Conservation (phyloP, 805 yeast genomes). For the Tetrapisispora phaffii region DNA sequence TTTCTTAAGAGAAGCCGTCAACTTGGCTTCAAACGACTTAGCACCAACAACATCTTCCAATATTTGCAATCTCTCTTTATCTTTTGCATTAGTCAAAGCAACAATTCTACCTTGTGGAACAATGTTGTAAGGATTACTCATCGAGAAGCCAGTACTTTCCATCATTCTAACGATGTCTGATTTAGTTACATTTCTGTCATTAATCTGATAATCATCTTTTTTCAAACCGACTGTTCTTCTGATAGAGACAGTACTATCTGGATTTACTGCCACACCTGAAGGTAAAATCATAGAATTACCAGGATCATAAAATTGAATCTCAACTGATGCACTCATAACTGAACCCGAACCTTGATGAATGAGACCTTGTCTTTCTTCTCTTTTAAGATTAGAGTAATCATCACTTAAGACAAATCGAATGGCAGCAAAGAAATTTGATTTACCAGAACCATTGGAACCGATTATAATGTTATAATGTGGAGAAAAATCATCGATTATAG, state of each 20-base stretch:
- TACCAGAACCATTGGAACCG: constrained; percentile 95
- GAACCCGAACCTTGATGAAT: constrained; percentile 88
- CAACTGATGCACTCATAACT: constrained; percentile 88
- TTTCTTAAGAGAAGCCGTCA: constrained; percentile 69
- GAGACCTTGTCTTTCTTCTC: constrained; percentile 78
- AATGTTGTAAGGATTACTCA: constrained; percentile 85
- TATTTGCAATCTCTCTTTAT: constrained; percentile 64
- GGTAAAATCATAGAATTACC: constrained; percentile 67
- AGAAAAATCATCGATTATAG: constrained; percentile 64
- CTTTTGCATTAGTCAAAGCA: constrained; percentile 79
- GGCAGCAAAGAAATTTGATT: constrained; percentile 91
- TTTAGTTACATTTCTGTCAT: constrained; percentile 68
- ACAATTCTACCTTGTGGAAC: constrained; percentile 96
- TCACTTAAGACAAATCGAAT: constrained; percentile 86
- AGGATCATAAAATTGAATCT: constrained; percentile 72
- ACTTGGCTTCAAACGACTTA: constrained; percentile 71
- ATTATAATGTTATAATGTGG: constrained; percentile 80
- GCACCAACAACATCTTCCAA: constrained; percentile 95
- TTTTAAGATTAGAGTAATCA: constrained; percentile 71
- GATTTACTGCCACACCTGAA: constrained; percentile 25
- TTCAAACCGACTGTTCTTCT: constrained; percentile 89
- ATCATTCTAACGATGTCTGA: constrained; percentile 71
- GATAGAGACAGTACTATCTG: constrained; percentile 52
- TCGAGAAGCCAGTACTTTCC: constrained; percentile 87
- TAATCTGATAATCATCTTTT: constrained; percentile 82